Conservation (phyloP, 306 rosid genomes). For the Vicia faba region DNA sequence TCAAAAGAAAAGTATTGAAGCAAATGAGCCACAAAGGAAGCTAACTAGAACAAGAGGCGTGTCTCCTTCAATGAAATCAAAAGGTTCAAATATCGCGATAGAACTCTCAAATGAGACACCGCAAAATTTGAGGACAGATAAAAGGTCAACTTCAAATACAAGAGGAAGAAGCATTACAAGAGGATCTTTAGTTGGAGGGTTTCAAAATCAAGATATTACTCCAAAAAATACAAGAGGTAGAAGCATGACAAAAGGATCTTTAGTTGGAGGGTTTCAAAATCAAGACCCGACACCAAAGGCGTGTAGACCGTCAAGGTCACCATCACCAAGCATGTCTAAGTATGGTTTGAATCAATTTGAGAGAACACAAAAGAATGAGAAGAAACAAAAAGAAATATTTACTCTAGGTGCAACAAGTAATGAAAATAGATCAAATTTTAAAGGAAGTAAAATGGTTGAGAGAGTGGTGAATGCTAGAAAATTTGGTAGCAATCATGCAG, state of each 20-base stretch:
- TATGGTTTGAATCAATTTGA: conserved; percentile 48
- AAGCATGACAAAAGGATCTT: neutral
- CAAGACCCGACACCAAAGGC: conserved; percentile 33
- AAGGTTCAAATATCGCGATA: conserved; percentile 35
- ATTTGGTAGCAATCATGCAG: conserved; percentile 35
- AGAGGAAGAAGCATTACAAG: conserved; percentile 47
- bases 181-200: conserved; percentile 25
- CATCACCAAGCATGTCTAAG: conserved; percentile 63
- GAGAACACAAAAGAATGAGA: conserved; percentile 33
- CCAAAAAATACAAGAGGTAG: neutral
- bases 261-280: conserved; percentile 29
- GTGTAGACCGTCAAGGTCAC: conserved; percentile 62
- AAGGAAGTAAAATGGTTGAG: conserved; percentile 88
- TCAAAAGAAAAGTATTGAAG: conserved; percentile 41
- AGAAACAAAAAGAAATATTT: conserved; percentile 26
- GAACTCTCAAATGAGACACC: conserved; percentile 59
- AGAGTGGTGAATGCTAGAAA: conserved; percentile 79
- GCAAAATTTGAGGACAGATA: conserved; percentile 57
- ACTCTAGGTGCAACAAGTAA: conserved; percentile 29
- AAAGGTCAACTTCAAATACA: conserved; percentile 52
- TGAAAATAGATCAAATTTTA: conserved; percentile 42
- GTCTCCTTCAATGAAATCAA: conserved; percentile 58
- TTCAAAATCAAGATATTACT: conserved; percentile 34
- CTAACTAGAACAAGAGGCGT: conserved; percentile 44
- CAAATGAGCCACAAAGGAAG: conserved; percentile 37